phyloP scores from a whole-genome alignment of 495 filamentous ascomycete genomes.

The Talaromyces proteolyticus region DNA sequence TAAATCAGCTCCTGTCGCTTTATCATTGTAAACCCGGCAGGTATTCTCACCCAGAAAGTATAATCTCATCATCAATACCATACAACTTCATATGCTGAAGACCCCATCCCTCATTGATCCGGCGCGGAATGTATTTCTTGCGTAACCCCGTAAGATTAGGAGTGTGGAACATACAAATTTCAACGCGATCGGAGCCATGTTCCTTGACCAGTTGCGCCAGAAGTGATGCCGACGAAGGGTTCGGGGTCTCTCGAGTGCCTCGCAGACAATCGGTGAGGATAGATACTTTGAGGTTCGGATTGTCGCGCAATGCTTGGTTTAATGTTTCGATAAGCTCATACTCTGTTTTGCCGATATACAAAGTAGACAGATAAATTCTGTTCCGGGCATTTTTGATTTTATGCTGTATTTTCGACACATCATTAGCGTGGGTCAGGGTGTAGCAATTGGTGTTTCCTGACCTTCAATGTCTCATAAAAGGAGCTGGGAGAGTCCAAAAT shows the following conservation, averaged over 20 bases:
- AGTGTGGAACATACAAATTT: slow-evolving; percentile 96
- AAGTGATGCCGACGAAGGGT: slow-evolving; percentile 85
- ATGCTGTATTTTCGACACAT: slow-evolving; percentile 35
- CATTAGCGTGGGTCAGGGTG: no score
- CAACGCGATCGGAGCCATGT: slow-evolving; percentile 80
- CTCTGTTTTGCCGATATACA: slow-evolving; percentile 95
- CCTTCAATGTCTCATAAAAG: slow-evolving; percentile 89
- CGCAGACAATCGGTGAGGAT: slow-evolving; percentile 91
- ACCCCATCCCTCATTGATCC: slow-evolving; percentile 98
- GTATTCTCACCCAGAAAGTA: slow-evolving; percentile 81
- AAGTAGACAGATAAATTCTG: slow-evolving; percentile 84
- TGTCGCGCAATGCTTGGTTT: slow-evolving; percentile 69
- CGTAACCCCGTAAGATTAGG: slow-evolving; percentile 86
- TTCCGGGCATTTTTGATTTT: slow-evolving; percentile 75
- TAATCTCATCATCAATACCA: slow-evolving; percentile 91
- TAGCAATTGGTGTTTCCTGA: slow-evolving; percentile 18
- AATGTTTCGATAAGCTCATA: slow-evolving; percentile 80
- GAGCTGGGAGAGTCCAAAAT: slow-evolving; percentile 73
- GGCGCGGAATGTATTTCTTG: slow-evolving; percentile 75
- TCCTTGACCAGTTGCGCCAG: slow-evolving; percentile 74
- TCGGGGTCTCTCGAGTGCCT: slow-evolving; percentile 84
- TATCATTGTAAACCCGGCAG: no score
- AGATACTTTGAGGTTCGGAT: slow-evolving; percentile 75
- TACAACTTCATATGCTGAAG: slow-evolving; percentile 99
- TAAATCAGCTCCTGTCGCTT: slow-evolving; percentile 6